Evolutionary conservation across 176 grass and related monocot species (phyloP), one percentile per base, ranked within the genome.

Genomic region (Juncus effusus): DNA sequence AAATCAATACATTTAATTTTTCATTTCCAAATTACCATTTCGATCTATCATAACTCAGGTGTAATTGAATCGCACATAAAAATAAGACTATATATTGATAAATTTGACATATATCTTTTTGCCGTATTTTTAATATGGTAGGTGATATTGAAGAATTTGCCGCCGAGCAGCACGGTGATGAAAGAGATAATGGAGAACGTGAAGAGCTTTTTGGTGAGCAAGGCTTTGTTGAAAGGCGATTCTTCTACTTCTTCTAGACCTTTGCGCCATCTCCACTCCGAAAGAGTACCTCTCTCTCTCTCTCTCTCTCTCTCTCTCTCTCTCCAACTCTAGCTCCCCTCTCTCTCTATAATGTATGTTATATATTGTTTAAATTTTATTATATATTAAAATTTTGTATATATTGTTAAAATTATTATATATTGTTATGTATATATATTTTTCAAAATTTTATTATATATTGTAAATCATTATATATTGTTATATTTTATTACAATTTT

Each of bases 121-220:
- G 19, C 19, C 19, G 19, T 28, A 28, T 28, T 28, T 28, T 28
- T 28, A 28, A 28, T 28, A 1, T 28, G 19, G 1, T 67, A 94
- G 85, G 89, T 94, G 55, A 75, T 94, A 58, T 76, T 94, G 16
- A 94, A 88, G 68, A 94, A 88, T 75, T 83, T 94, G 38, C 89
- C 89, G 13, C 85, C 85, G 54, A 94, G 82, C 52, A 94, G 76
- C 3, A 74, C 89, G 50, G 67, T 94, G 55, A 85, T 94, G 77
- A 88, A 77, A 42, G 89, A 94, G 66, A 88, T 94, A 28, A 74
- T 88, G 63, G 85, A 88, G 64, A 88, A 78, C 7, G 89, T 88
- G 5, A 88, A 94, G 70, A 58, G 72, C 63, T 94, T 88, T 73
- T 84, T 94, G 51, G 59, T 83, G 60, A 82, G 85, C 76, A 94